Percentiles rank a stretch among this genome's conserved stretches.
phyloP scores from a whole-genome alignment of 371 early-diverging fungal genomes.

The Parasitella parasitica region DNA sequence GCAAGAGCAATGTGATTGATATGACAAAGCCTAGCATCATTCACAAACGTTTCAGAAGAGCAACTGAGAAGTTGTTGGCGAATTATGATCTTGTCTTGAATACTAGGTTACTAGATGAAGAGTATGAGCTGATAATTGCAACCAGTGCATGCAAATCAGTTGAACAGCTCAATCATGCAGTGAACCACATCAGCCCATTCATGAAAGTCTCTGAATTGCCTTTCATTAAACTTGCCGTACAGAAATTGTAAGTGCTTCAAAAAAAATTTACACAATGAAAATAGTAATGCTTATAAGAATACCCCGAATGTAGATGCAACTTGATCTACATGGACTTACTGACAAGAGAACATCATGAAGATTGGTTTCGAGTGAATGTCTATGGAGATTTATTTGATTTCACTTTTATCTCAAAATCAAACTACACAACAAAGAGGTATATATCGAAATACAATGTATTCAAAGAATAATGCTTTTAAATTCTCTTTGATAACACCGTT shows the following conservation, averaged over 20 bases:
- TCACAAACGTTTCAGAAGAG: no score
- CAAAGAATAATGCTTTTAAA: no score
- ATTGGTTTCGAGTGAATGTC: slow-evolving; percentile 5
- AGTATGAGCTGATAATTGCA: no score
- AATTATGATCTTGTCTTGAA: no score
- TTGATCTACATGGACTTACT: slow-evolving; percentile 6
- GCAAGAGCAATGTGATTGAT: no score
- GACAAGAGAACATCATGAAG: slow-evolving; percentile 8
- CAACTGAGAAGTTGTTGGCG: no score
- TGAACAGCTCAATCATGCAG: slow-evolving; percentile 6
- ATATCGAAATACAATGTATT: not conserved
- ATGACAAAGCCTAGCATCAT: no score
- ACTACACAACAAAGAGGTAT: slow-evolving; percentile 16
- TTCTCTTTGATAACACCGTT: slow-evolving; percentile 5
- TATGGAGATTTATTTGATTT: slow-evolving; percentile 5
- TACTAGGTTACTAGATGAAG: no score
- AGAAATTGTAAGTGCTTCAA: slow-evolving; percentile 13
- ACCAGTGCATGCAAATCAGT: no score
- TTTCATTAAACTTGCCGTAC: slow-evolving; percentile 8
- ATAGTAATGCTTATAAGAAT: slow-evolving; percentile 9
- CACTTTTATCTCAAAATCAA: slow-evolving; percentile 3
- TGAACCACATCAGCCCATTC: slow-evolving; percentile 9
- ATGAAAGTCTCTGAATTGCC: slow-evolving; percentile 12
- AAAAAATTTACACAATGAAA: slow-evolving; percentile 12
- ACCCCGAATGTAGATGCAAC: slow-evolving; percentile 9